Conservation (phyloP, 352 stramenopile genomes). For the Phytophthora gonapodyides region DNA sequence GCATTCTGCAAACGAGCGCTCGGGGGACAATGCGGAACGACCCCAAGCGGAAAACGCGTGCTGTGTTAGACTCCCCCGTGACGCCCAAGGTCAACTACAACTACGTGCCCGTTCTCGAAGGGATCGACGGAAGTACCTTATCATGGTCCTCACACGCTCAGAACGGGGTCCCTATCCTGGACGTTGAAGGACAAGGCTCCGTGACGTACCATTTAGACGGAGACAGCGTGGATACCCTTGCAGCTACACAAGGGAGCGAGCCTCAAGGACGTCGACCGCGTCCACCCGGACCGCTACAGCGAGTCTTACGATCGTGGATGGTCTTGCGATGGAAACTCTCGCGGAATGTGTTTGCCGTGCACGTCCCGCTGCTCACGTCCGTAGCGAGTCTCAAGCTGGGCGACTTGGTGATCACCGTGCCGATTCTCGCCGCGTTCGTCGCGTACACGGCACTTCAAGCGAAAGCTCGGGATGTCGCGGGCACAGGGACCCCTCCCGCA, state of each 20-base stretch:
- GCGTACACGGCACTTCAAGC: constrained; percentile 18
- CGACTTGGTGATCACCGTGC: constrained; percentile 43
- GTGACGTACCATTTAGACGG: constrained; percentile 28
- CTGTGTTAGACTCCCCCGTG: constrained; percentile 4
- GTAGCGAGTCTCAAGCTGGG: constrained; percentile 43
- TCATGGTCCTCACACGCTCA: constrained; percentile 21
- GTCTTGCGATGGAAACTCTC: constrained; percentile 42
- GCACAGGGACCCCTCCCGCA: constrained; percentile 27
- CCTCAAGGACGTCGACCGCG: constrained; percentile 9
- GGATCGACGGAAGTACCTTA: constrained; percentile 20
- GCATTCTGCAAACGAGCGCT: constrained; percentile 21
- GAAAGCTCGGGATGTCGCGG: constrained; percentile 18
- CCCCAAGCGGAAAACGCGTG: constrained; percentile 18
- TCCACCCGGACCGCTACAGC: constrained; percentile 28
- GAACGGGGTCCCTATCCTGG: constrained; percentile 34
- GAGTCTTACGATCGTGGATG: constrained; percentile 37
- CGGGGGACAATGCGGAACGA: constrained; percentile 23
- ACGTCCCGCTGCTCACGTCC: constrained; percentile 37
- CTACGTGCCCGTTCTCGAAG: constrained; percentile 37
- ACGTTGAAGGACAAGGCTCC: constrained; percentile 25
- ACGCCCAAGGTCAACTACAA: constrained; percentile 29
- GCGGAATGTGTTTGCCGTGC: constrained; percentile 31
- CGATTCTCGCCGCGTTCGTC: constrained; percentile 12
- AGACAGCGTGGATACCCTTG: constrained; percentile 27
- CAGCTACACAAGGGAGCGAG: constrained; percentile 20